A percentile compares a stretch with the other conserved stretches of the same genome.
phyloP scores from a whole-genome alignment of 495 filamentous ascomycete genomes.

The Tuber calosporum region DNA sequence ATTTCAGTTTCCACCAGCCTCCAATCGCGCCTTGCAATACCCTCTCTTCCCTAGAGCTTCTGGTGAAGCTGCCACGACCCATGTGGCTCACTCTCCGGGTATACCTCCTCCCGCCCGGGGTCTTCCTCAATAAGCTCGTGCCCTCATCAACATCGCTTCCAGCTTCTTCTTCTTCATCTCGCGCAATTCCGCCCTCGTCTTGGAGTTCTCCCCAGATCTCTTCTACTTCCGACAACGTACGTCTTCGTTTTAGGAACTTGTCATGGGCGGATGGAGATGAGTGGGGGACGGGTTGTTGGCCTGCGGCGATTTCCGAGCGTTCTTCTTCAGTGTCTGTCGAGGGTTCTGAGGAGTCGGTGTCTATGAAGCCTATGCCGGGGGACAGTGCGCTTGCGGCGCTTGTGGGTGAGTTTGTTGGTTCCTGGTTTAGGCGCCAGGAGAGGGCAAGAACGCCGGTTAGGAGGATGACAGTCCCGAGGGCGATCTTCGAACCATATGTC shows the following conservation, averaged over 20 bases:
- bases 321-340: constrained; percentile 47
- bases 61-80: constrained; percentile 9
- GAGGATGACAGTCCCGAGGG: constrained; percentile 77
- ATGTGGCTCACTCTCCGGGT: constrained; percentile 21
- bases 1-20: constrained; percentile 44
- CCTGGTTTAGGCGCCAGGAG: constrained; percentile 83
- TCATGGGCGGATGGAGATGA: constrained; percentile 26
- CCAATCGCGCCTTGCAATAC: constrained; percentile 39
- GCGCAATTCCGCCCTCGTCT: constrained; percentile 46
- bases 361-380: constrained; percentile 63
- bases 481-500: constrained; percentile 48
- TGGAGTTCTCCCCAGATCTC: constrained; percentile 64
- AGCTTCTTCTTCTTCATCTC: constrained; percentile 11
- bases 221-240: constrained; percentile 48
- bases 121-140: constrained; percentile 21
- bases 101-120: constrained; percentile 30
- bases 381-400: constrained; percentile 57
- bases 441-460: constrained; percentile 82
- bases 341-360: constrained; percentile 46
- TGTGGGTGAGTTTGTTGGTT: constrained; percentile 51
- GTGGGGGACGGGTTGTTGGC: constrained; percentile 44
- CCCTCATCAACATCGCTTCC: constrained; percentile 17
- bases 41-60: constrained; percentile 12
- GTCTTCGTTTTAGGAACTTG: constrained; percentile 36
- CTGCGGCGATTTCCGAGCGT: constrained; percentile 45